Conservation (phyloP, 768 basidiomycete genomes). For the Boletus barrowsii region DNA sequence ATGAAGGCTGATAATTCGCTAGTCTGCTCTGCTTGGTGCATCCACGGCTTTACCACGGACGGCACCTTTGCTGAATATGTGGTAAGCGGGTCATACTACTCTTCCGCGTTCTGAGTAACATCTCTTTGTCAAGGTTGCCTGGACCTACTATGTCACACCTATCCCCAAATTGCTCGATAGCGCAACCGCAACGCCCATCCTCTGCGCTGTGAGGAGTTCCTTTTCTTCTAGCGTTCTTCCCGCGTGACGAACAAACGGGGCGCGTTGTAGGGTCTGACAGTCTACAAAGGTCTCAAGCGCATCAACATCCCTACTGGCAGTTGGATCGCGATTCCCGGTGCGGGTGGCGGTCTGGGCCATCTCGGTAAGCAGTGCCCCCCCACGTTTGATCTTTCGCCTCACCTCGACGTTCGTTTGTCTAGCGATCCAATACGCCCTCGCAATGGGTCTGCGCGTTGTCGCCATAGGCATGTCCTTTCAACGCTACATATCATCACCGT, state of each 20-base stretch:
- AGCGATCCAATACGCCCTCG: constrained; percentile 46
- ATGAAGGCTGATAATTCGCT: background rate
- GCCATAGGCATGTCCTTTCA: constrained; percentile 33
- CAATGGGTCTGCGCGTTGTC: constrained; percentile 43
- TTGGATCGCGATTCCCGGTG: constrained; percentile 39
- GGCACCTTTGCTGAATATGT: constrained; percentile 44
- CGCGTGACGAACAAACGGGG: background rate
- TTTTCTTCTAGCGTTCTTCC: background rate
- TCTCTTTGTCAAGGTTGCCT: constrained; percentile 24
- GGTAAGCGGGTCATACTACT: constrained; percentile 15
- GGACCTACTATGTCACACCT: constrained; percentile 40
- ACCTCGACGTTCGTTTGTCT: background rate
- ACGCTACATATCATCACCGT: background rate
- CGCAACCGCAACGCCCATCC: constrained; percentile 41
- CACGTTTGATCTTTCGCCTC: background rate
- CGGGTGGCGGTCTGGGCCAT: constrained; percentile 42
- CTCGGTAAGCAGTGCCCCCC: constrained; percentile 22
- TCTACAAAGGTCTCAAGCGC: constrained; percentile 44
- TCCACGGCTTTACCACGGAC: constrained; percentile 39
- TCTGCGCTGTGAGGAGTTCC: constrained; percentile 36
- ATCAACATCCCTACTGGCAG: constrained; percentile 35
- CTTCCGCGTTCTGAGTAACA: background rate
- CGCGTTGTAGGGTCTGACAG: constrained; percentile 36
- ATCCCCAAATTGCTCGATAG: constrained; percentile 42
- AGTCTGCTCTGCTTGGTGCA: constrained; percentile 9